Base-by-base conservation (phyloP, 495 filamentous ascomycete species). In the Talaromyces stipitatus region DNA sequence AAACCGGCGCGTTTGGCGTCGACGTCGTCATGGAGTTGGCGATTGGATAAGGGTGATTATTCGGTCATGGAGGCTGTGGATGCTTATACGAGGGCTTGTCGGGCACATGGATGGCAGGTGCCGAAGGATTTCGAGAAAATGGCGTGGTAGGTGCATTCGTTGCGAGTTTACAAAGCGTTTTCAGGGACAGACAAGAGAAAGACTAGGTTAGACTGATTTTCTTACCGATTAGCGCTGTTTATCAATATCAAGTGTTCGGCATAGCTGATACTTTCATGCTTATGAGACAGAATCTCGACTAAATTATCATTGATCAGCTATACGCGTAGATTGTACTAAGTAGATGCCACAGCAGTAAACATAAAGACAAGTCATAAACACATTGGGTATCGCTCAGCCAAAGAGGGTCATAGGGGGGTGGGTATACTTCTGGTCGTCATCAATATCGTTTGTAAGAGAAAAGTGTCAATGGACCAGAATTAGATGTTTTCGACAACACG, bases 401-500 rank as follows among this genome's bases (percentile, higher is more conserved):
- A 38, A 29, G 12, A 10, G 36, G 16, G 36, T 41, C 9, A 41
- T 18, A 14, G 16, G 36, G n/a, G n/a, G n/a, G n/a, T n/a, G n/a
- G 36, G 36, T 41, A 41, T 41, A 48, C 18, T 11, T 48, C 24
- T 4, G 11, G 20, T 48, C 45, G 24, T 48, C 24, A 23, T 11
- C 18, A 47, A 11, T 22, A 47, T 47, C 43, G 43, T 22, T 18
- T 3, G 38, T 26, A 8, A 22, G n/a, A 48, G 24, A 48, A 26
- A 45, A 4, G 12, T 14, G 6, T 12, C 10, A 45, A 45, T n/a
- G 16, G n/a, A 45, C 5, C n/a, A 45, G 38, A 23, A 32, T 29
- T 55, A 98, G 67, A 98, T 92, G 68, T 92, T 85, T 72, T 96
- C 90, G 59, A 96, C 82, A 24, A 97, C 77, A 33, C 82, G 82